Evolutionary conservation across 2,329 filamentous ascomycete species (phyloP), one percentile per base, ranked within the genome.

Genomic region (Fusarium heterosporum): DNA sequence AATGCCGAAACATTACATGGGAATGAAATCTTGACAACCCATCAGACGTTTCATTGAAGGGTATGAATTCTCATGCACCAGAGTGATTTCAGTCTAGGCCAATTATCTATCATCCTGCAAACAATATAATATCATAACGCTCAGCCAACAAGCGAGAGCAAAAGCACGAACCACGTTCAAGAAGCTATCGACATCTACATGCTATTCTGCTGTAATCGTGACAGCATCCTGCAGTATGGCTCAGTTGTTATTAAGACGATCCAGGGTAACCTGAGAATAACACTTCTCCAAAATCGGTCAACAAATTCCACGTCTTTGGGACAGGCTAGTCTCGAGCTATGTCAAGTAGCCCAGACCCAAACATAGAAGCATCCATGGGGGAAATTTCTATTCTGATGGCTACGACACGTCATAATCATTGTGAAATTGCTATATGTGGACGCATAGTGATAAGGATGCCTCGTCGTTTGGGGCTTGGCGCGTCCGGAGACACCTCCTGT

Each of bases 391-490:
- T n/a, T 40, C 12, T 26, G 17, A 48, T 42, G 43, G 26, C 41
- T 47, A 9, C 12, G 19, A 52, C 47, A 51, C 49, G 64, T 67
- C 64, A 68, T 55, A 60, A 53, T 28, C 22, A 64, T 42, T 40
- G 13, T 41, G 56, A 16, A 26, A 40, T 68, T 57, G 50, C 55
- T 46, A 19, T 46, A 56, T 53, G 32, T 40, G 43, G 60, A 55
- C 46, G 49, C 51, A 43, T n/a, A 22, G n/a, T 16, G 26, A 43
- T 11, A 12, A 47, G 39, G 14, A 42, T 40, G 41, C 34, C 39
- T 14, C n/a, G 43, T 52, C 62, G 51, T 53, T 66, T 45, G 39
- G 47, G 46, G 50, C 64, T 61, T 68, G 64, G 60, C 53, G 43
- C 26, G 16, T 25, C 16, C 11, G 25, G 38, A 53, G 32, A 55